Evolutionary conservation across 2,329 filamentous ascomycete species (phyloP).

Genomic region (Annulohypoxylon truncatum): DNA sequence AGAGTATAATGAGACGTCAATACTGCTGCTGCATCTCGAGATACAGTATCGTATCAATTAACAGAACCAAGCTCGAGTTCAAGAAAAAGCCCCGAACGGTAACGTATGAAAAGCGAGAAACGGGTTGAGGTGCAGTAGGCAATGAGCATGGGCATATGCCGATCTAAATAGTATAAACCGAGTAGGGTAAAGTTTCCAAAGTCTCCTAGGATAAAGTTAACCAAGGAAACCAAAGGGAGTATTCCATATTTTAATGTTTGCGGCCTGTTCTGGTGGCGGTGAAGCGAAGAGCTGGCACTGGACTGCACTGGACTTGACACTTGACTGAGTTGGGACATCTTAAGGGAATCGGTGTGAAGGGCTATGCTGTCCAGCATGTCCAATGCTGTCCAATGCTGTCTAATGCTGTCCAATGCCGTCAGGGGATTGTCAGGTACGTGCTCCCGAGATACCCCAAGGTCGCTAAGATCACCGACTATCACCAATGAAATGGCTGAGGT

Average conservation of each 20-base stretch:
- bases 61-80: neutral
- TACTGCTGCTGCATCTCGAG: constrained; percentile 18
- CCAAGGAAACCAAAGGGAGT: constrained; percentile 10
- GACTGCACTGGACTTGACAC: neutral
- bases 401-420: neutral
- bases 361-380: too few relatives aligned
- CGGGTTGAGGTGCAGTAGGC: constrained; percentile 24
- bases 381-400: neutral
- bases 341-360: constrained; percentile 23
- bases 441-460: neutral
- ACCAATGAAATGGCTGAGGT: neutral
- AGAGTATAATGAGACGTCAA: constrained; percentile 4
- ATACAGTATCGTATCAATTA: constrained; percentile 13
- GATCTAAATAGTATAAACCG: constrained; percentile 9
- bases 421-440: constrained; percentile 3
- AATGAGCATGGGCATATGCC: constrained; percentile 17
- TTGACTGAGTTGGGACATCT: constrained; percentile 1
- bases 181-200: constrained; percentile 6
- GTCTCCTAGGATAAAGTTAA: neutral
- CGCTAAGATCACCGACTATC: constrained; percentile 1
- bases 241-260: constrained; percentile 21
- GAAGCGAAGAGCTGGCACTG: constrained; percentile 8
- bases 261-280: constrained; percentile 31
- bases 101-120: constrained; percentile 10
- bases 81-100: neutral